Evolutionary conservation across 176 grass and related monocot species (phyloP), one percentile per base, ranked within the genome.

Genomic region (Tillandsia leiboldiana): DNA sequence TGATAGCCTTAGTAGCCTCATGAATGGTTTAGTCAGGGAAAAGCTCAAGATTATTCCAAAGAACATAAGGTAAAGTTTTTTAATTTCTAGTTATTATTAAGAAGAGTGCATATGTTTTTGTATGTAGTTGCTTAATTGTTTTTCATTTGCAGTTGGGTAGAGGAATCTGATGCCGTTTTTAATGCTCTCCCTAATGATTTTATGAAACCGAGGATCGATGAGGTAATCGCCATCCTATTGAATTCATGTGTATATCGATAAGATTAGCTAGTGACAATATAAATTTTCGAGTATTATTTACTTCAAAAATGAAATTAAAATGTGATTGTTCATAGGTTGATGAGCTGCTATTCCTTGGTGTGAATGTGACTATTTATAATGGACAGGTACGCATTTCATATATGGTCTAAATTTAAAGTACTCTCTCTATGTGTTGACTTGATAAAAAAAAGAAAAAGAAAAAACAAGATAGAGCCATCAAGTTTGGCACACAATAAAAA

Each of bases 11-110:
- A n/a, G 1, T 1, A 73, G 49, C 70, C 53, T 89, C 77, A 91
- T 96, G 92, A 96, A 96, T 59, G 92, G 88, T 5, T 73, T 69
- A 49, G 73, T 96, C 74, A 96, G 67, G 80, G 22, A 85, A 2
- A 96, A 96, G 75, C 81, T 96, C 13, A 88, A 86, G 57, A 96
- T 96, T 17, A 78, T 96, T 54, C 92, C 88, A 8, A 87, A 80
- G 23, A 78, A 91, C 48, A 5, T 91, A 0, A 66, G 26, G 88
- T 91, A 76, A 56, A 64, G 13, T 15, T 63, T 11, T 73, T 49
- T n/a, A n/a, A n/a, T n/a, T n/a, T n/a, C n/a, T n/a, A n/a, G n/a
- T n/a, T n/a, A n/a, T n/a, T n/a, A n/a, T n/a, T 10, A 3, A 33
- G 29, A 33, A 33, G 29, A 33, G 4, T 33, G 1, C 3, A 33